A percentile compares a stretch with the other conserved stretches of the same genome.
Conservation (phyloP, 106 monocot species). For the Acorus calamus region DNA sequence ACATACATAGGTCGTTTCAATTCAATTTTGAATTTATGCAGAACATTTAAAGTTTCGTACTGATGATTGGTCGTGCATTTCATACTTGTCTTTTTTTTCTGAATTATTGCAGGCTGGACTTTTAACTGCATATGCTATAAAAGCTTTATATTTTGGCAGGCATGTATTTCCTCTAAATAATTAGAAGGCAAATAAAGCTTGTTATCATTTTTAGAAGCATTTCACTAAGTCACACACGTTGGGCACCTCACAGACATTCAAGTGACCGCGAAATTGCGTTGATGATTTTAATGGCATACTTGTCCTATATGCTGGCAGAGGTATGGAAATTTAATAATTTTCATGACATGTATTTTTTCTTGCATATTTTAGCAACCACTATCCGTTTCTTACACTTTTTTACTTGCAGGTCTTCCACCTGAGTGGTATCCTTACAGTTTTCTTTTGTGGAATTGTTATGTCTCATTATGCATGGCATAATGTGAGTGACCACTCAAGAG, state of each 20-base stretch:
- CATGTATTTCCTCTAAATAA: conserved; percentile 13
- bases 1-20: too few species aligned
- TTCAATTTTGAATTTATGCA: too few species aligned
- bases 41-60: too few species aligned
- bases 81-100: conserved; percentile 1
- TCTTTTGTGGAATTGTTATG: conserved; percentile 90
- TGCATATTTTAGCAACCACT: neutral
- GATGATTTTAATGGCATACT: conserved; percentile 78
- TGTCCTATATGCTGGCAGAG: conserved; percentile 90
- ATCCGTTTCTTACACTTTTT: neutral
- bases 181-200: neutral
- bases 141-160: conserved; percentile 65
- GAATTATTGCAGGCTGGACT: conserved; percentile 51
- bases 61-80: neutral
- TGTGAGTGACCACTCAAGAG: conserved; percentile 58
- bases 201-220: neutral
- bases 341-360: neutral
- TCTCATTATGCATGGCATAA: conserved; percentile 94
- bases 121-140: conserved; percentile 61
- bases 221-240: neutral
- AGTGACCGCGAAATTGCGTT: conserved; percentile 77
- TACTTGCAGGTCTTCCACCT: conserved; percentile 45
- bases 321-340: conserved; percentile 18
- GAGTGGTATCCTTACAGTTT: conserved; percentile 86
- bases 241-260: conserved; percentile 53